phyloP scores from a whole-genome alignment of 495 filamentous ascomycete genomes.

The Astrocystis sublimbata region DNA sequence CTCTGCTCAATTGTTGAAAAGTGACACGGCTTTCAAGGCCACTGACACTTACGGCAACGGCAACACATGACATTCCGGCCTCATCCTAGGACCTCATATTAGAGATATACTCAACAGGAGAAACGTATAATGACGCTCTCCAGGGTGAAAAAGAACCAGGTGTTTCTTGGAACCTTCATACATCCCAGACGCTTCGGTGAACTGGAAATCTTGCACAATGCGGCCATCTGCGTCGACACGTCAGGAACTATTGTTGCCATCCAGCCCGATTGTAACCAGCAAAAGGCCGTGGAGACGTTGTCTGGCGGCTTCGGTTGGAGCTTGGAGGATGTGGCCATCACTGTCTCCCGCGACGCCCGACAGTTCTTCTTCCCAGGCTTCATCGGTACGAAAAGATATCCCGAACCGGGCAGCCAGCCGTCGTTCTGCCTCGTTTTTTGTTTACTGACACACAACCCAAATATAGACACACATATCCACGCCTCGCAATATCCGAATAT shows the following conservation, averaged over 20 bases:
- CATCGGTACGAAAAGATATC: slow-evolving; percentile 59
- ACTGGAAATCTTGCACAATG: slow-evolving; percentile 58
- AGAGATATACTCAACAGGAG: not conserved
- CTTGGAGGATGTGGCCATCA: slow-evolving; percentile 38
- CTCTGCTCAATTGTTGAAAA: not conserved
- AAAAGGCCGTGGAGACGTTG: slow-evolving; percentile 27
- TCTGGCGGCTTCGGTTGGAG: slow-evolving; percentile 40
- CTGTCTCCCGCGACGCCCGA: slow-evolving; percentile 45
- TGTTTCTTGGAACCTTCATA: slow-evolving; percentile 58
- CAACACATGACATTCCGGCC: not conserved
- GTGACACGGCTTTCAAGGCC: not conserved
- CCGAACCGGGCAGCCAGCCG: slow-evolving; percentile 6
- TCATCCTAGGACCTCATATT: not conserved
- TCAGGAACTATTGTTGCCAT: slow-evolving; percentile 65
- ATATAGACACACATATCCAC: slow-evolving; percentile 86
- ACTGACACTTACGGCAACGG: no score
- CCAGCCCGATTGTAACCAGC: slow-evolving; percentile 35
- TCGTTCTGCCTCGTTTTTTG: not conserved
- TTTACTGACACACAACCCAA: slow-evolving; percentile 12
- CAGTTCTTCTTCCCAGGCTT: slow-evolving; percentile 98
- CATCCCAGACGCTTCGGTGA: slow-evolving; percentile 56
- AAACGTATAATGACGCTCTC: slow-evolving; percentile 16
- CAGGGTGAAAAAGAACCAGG: slow-evolving; percentile 29
- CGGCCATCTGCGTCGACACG: slow-evolving; percentile 66
- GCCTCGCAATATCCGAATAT: slow-evolving; percentile 91